A percentile compares a stretch with the other conserved stretches of the same genome.
Evolutionary conservation across 495 filamentous ascomycete genomes (phyloP).

Genomic region (Trichocladium uniseriatum): DNA sequence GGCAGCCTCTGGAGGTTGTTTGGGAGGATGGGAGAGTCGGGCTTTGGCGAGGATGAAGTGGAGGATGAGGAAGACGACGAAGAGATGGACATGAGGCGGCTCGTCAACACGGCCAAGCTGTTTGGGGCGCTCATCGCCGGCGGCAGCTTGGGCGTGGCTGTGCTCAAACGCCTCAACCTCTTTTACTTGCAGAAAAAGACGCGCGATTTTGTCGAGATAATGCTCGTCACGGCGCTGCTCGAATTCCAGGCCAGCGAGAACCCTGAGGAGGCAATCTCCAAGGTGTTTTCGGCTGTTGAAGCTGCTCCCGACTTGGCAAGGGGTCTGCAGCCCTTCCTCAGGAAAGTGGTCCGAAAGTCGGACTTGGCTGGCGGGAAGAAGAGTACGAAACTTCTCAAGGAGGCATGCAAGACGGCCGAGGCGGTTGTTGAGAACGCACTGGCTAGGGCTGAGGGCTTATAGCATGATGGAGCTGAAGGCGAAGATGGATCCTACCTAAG

Average conservation of each 20-base stretch:
- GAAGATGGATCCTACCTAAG: not conserved
- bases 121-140: constrained; percentile 66
- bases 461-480: not conserved
- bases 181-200: constrained; percentile 68
- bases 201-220: constrained; percentile 64
- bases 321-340: constrained; percentile 69
- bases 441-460: constrained; percentile 21
- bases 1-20: constrained; percentile 83
- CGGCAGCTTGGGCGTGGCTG: constrained; percentile 50
- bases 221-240: constrained; percentile 66
- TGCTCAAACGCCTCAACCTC: constrained; percentile 70
- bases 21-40: constrained; percentile 67
- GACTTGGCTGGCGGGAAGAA: constrained; percentile 55
- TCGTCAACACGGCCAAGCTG: constrained; percentile 87
- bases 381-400: constrained; percentile 54
- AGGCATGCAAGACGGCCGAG: constrained; percentile 59
- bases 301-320: constrained; percentile 54
- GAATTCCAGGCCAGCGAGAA: constrained; percentile 35
- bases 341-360: constrained; percentile 63
- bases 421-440: constrained; percentile 47
- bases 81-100: constrained; percentile 45
- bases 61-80: constrained; percentile 42
- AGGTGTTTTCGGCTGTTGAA: constrained; percentile 53
- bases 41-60: constrained; percentile 45
- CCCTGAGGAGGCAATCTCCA: constrained; percentile 42